Conservation (phyloP, 2,329 filamentous ascomycete genomes). For the Penicillium brasilianum region DNA sequence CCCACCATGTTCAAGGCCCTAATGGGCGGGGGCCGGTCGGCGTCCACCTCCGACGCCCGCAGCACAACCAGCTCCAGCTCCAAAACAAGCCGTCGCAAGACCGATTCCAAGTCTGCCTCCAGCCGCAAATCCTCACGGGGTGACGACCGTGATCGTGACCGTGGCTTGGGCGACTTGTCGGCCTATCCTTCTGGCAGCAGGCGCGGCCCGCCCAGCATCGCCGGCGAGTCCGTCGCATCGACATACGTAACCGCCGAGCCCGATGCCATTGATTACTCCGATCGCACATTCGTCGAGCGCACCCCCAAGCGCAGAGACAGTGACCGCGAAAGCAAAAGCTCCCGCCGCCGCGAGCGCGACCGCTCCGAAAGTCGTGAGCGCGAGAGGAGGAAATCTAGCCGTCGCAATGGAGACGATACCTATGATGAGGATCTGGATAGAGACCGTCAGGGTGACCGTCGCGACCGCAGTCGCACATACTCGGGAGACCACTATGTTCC, state of each 20-base stretch:
- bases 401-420: constrained; percentile 24
- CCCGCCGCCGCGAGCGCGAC: constrained; percentile 33
- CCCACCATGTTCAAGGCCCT: constrained; percentile 48
- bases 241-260: constrained; percentile 49
- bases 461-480: constrained; percentile 38
- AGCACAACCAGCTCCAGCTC: constrained; percentile 37
- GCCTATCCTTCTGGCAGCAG: constrained; percentile 34
- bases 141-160: constrained; percentile 56
- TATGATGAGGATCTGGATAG: constrained; percentile 28
- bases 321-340: constrained; percentile 33
- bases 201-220: constrained; percentile 35
- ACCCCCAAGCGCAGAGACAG: constrained; percentile 35
- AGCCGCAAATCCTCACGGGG: constrained; percentile 50
- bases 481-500: constrained; percentile 37
- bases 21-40: constrained; percentile 44
- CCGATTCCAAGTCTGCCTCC: constrained; percentile 41
- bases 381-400: constrained; percentile 28
- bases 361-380: constrained; percentile 37
- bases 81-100: constrained; percentile 40
- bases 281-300: constrained; percentile 39
- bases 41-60: constrained; percentile 41
- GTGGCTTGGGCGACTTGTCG: constrained; percentile 44
- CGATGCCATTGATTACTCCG: constrained; percentile 33
- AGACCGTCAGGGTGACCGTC: constrained; percentile 25
- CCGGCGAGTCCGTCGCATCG: constrained; percentile 41